Evolutionary conservation across 495 filamentous ascomycete genomes (phyloP), one percentile per base, ranked within the genome.

Genomic region (Pyrenula massariospora): DNA sequence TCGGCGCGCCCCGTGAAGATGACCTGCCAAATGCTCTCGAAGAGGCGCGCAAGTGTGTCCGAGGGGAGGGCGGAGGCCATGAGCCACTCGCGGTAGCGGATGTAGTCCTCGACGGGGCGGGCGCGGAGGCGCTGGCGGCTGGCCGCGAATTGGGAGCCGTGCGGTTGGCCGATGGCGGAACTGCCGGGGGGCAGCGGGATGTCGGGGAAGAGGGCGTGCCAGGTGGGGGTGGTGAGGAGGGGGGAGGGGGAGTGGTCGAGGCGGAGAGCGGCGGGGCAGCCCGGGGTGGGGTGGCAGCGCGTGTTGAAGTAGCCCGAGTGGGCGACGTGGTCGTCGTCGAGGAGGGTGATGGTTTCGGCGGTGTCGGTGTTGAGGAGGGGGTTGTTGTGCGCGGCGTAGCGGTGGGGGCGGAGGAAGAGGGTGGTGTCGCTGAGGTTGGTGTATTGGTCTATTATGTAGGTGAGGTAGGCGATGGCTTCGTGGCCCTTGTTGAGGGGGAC

Each of bases 21-120:
- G 58, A 85, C 79, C 68, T 89, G 86, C 86, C 86, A 89, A 57
- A 82, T 63, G 61, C 84, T 88, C 68, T 89, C 86, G 70, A 87
- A 73, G 15, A 89, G 71, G 15, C 85, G 63, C 2, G 85, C 86
- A 49, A 76, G 82, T 36, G 78, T 64, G 22, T 72, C 70, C 55
- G 86, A 82, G 12, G 71, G 65, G 52, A 86, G 62, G 20, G 72
- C 66, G 19, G 85, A 86, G 24, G 78, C 64, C 47, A 85, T 60
- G 12, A 88, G 58, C 85, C 85, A 89, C 12, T 74, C 57, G 12
- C 84, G 68, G 59, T 73, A 84, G 1, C 63, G 64, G 22, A 72
- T 51, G 61, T 88, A 89, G 22, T 79, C 77, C 50, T 71, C 71
- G 57, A 67, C 59, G 11, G 80, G 63, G 36, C 81, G 69, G 12